phyloP scores from a whole-genome alignment of 768 basidiomycete genomes.

The Fomitopsis serialis region DNA sequence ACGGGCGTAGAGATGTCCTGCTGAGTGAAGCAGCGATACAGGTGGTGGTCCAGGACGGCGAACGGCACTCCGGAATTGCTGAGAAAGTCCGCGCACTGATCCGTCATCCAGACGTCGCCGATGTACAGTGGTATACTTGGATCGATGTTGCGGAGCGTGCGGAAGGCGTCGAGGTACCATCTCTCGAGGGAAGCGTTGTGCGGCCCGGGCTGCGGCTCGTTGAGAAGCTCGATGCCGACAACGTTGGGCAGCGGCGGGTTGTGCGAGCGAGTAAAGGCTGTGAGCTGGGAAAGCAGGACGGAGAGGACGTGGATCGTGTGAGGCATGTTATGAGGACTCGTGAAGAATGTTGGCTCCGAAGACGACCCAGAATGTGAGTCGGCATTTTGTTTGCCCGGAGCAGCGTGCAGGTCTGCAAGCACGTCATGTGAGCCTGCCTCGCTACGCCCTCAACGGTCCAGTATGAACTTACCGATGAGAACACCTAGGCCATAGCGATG shows the following conservation, averaged over 20 bases:
- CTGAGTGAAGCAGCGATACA: conserved; percentile 75
- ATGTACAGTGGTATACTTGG: conserved; percentile 64
- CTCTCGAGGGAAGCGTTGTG: conserved; percentile 43
- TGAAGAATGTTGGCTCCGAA: conserved; percentile 43
- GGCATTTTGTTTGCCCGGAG: conserved; percentile 69
- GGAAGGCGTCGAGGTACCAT: conserved; percentile 62
- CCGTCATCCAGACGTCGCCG: conserved; percentile 70
- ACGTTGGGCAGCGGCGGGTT: conserved; percentile 37
- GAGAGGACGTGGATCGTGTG: conserved; percentile 46
- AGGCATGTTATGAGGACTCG: conserved; percentile 34
- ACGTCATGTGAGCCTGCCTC: background rate
- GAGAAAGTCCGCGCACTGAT: conserved; percentile 56
- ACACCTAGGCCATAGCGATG: conserved; percentile 60
- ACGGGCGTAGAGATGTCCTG: conserved; percentile 51
- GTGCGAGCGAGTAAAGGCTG: conserved; percentile 27
- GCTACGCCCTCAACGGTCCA: background rate
- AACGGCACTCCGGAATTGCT: conserved; percentile 26
- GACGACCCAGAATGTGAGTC: conserved; percentile 63
- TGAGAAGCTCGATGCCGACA: conserved; percentile 53
- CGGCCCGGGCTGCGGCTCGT: conserved; percentile 50
- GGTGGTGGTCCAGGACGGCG: conserved; percentile 72
- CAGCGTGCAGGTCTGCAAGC: conserved; percentile 65
- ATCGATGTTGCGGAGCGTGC: conserved; percentile 44
- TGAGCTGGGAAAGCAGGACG: conserved; percentile 35
- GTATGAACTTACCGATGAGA: conserved; percentile 44